Conservation (phyloP, 805 yeast species). For the Suhomyces sp. region DNA sequence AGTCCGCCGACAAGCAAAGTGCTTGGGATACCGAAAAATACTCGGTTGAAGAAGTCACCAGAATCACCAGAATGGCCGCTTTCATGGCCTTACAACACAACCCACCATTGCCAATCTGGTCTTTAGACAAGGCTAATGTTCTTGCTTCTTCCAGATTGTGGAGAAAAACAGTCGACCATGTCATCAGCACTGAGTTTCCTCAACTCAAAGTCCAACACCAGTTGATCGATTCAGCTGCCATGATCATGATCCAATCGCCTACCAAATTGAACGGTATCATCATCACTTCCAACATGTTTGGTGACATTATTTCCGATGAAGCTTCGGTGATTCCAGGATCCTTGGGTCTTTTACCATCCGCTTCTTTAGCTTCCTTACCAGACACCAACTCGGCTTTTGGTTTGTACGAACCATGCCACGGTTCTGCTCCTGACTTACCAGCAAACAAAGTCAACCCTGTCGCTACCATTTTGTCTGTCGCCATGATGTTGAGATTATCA, state of each 20-base stretch:
- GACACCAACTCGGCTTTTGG: constrained; percentile 94
- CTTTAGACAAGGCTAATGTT: constrained; percentile 96
- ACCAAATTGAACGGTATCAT: constrained; percentile 88
- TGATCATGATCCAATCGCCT: constrained; percentile 92
- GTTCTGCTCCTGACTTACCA: constrained; percentile 94
- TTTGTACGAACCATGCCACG: constrained; percentile 97
- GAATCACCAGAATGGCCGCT: constrained; percentile 98
- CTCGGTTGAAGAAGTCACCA: constrained; percentile 85
- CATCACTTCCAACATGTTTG: constrained; percentile 94
- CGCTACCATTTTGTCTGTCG: constrained; percentile 92
- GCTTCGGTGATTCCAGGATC: constrained; percentile 98
- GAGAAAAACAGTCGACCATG: constrained; percentile 89
- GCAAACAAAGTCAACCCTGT: constrained; percentile 88
- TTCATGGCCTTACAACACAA: constrained; percentile 88
- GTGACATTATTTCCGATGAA: constrained; percentile 97
- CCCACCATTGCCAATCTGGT: constrained; percentile 96
- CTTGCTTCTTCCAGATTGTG: constrained; percentile 94
- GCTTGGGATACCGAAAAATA: constrained; percentile 95
- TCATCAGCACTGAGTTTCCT: constrained; percentile 87
- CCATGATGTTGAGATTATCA: constrained; percentile 95
- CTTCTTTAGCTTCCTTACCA: constrained; percentile 95
- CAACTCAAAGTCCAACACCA: constrained; percentile 85
- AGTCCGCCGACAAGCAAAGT: constrained; percentile 54
- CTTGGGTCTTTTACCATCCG: constrained; percentile 90
- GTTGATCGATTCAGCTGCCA: constrained; percentile 97